Base-by-base conservation (phyloP, 495 filamentous ascomycete genomes). In the Daldinia concentrica region DNA sequence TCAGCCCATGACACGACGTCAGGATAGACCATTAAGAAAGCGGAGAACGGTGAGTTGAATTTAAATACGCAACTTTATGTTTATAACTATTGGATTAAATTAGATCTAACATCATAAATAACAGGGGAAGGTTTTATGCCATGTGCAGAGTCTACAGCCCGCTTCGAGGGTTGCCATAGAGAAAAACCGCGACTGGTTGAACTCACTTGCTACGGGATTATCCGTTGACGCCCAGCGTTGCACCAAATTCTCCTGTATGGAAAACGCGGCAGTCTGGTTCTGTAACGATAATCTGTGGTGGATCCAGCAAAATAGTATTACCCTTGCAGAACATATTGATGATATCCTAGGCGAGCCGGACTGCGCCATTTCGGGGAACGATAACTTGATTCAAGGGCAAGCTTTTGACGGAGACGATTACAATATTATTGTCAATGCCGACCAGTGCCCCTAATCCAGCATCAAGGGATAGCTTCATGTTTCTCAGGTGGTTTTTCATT, bases 391-490 rank as follows among this genome's bases (percentile, higher is more conserved):
- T 15, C 60, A 64, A 32, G 67, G 60, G 0, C 67, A 64, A 30
- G 54, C 55, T 12, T 64, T 64, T n/a, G 55, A 60, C 12, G 17
- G 4, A 0, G 55, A 11, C 0, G 19, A 26, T 19, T 69, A 34
- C 4, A 64, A 69, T 29, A 37, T 69, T 17, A 64, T 69, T 27
- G 45, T 69, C 0, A 64, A 12, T 86, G 86, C 11, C 88, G 91
- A 77, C 22, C 6, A 54, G 1, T 67, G 56, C 6, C 14, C 55
- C 85, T 43, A 15, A 30, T 41, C 2, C 45, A 26, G 22, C 4
- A 27, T 30, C n/a, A 52, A 52, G 3, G 14, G 11, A 15, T 26
- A 15, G 19, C 5, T 4, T 19, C 6, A 3, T n/a, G 19, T 26
- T 51, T 51, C 19, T 27, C 4, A 15, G 12, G 17, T 12, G 5